Conservation (phyloP, 2,329 filamentous ascomycete genomes). For the Dryadomyces quercivorus region DNA sequence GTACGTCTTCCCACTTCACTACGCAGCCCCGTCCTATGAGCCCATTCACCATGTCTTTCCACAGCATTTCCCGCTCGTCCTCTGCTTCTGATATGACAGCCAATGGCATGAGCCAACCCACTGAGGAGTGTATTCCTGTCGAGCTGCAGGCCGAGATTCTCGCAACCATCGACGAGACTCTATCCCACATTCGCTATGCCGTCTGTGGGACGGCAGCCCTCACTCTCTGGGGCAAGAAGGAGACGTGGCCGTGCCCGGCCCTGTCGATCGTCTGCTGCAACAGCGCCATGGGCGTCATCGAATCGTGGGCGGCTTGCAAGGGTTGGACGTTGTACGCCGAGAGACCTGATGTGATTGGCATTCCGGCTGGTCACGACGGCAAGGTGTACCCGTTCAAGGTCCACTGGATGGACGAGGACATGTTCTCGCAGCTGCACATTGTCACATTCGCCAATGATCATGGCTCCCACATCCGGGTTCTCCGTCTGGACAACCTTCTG, state of each 20-base stretch:
- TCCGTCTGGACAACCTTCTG: constrained; percentile 23
- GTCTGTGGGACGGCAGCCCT: constrained; percentile 34
- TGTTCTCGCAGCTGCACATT: constrained; percentile 14
- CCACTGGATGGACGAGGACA: constrained; percentile 19
- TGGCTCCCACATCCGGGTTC: constrained; percentile 10
- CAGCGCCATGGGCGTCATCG: constrained; percentile 22
- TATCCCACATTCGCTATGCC: constrained; percentile 32
- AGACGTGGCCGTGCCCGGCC: background rate
- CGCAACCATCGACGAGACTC: constrained; percentile 22
- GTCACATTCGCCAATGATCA: constrained; percentile 1
- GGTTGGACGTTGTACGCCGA: constrained; percentile 19
- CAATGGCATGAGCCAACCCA: constrained; percentile 3
- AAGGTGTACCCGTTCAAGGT: constrained; percentile 22
- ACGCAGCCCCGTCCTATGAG: too few species aligned
- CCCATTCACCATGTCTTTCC: too few species aligned
- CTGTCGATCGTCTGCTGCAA: constrained; percentile 26
- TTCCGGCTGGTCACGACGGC: constrained; percentile 18
- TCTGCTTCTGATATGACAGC: too few species aligned
- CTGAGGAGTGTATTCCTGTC: constrained; percentile 13
- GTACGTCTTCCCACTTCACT: too few species aligned
- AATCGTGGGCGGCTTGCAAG: constrained; percentile 26
- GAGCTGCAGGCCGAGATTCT: constrained; percentile 24
- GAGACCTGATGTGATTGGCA: constrained; percentile 27
- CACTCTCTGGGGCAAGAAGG: constrained; percentile 25
- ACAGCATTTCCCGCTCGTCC: too few species aligned